These are phyloP conservation scores for Fraxinus paxiana DNA, from an alignment of 305 asterid species.

Conservation along the genomic window DNA sequence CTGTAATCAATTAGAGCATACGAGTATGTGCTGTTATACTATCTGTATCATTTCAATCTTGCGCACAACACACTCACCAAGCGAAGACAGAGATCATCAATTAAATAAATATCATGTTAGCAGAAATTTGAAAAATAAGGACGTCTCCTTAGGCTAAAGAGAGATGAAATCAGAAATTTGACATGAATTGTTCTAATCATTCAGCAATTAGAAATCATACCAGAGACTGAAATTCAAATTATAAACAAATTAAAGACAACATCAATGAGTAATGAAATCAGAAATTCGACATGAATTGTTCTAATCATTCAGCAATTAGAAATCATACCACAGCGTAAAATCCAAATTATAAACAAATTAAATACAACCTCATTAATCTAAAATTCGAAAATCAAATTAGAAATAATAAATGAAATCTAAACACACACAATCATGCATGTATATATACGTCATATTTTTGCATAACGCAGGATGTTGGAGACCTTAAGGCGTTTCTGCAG, in stretches of 20 bases:
- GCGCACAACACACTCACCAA: neutral
- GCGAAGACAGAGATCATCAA: neutral
- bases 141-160: neutral
- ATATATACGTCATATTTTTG: neutral
- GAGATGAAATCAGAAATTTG: neutral
- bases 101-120: neutral
- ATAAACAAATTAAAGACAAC: neutral
- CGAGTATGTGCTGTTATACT: neutral
- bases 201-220: neutral
- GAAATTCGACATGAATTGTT: neutral
- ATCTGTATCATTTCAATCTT: neutral
- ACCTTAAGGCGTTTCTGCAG: conserved; percentile 85
- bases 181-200: conserved; percentile 6
- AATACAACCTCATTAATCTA: neutral
- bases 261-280: neutral
- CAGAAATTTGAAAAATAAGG: neutral
- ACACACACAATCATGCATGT: neutral
- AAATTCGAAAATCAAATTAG: neutral
- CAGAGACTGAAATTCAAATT: conserved; percentile 3
- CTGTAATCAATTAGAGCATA: neutral
- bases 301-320: neutral
- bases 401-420: neutral
- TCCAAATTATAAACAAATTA: neutral
- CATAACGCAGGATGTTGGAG: neutral
- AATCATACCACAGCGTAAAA: conserved; percentile 2